Evolutionary conservation across 73 alveolate genomes (phyloP), one percentile per base, ranked within the genome.

Genomic region (Loxodes magnus): DNA sequence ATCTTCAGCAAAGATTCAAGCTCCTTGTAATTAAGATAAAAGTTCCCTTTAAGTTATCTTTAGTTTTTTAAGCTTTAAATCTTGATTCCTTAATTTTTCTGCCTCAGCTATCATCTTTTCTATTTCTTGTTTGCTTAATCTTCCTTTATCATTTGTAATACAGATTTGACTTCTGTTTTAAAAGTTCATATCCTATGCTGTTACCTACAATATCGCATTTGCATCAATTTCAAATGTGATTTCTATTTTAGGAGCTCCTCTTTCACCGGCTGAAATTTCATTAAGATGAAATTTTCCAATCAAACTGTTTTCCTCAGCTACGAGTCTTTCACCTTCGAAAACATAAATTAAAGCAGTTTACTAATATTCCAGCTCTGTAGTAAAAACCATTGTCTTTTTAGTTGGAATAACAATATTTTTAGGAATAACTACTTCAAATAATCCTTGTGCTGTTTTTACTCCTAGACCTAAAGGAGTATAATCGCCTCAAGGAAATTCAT

Each of bases 241-340:
- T 61, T 84, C 92, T 60, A 88, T 88, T 75, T 88, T 84, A 7
- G 97, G 95, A 53, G 55, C 84, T 22, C 97, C 97, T 62, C 93
- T 74, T 23, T 94, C 90, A 39, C 82, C 87, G 4, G 88, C 71
- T 3, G 93, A 84, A 27, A 79, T 79, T 14, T 81, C 93, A 51
- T 73, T 78, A 30, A 78, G 66, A 73, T 79, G 88, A 42, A 79
- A 79, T 61, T 74, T 55, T 12, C 81, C 93, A 53, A 79, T 53
- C 31, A 67, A 56, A 29, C 74, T 87, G 25, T 79, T 79, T 53
- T 79, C 88, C 62, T 79, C 74, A 21, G 78, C 77, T 46, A 72
- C 35, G 6, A 88, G 84, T 51, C 88, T 71, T 58, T 79, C 93
- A 28, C 93, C 93, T 66, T 79, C 93, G 38, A 74, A 79, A 19